Evolutionary conservation across 139 green algal genomes (phyloP).

Genomic region (Asterochloris erici): DNA sequence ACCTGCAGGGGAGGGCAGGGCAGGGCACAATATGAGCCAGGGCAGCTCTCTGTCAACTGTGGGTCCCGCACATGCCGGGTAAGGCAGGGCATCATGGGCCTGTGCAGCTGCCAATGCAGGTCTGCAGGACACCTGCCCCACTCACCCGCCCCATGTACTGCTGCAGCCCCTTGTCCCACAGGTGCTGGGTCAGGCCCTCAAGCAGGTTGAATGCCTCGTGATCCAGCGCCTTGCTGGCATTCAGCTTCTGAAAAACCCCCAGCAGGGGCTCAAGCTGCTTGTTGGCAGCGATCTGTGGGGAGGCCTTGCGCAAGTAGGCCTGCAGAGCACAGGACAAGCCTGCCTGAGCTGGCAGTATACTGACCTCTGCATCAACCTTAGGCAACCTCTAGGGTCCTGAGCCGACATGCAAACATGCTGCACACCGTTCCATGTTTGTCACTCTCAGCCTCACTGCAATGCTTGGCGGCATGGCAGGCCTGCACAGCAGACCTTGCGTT

Average conservation of each 20-base stretch:
- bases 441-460: too few relatives aligned
- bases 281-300: conserved; percentile 43
- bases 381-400: too few relatives aligned
- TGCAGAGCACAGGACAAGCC: conserved; percentile 10
- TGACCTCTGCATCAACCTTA: too few relatives aligned
- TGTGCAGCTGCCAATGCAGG: neutral
- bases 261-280: conserved; percentile 56
- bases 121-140: neutral
- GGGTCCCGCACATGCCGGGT: neutral
- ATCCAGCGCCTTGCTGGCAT: conserved; percentile 80
- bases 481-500: too few relatives aligned
- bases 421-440: too few relatives aligned
- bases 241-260: conserved; percentile 94
- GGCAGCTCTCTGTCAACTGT: neutral
- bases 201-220: conserved; percentile 92
- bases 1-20: conserved; percentile 25
- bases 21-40: neutral
- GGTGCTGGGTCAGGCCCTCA: conserved; percentile 67
- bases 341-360: too few relatives aligned
- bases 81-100: too few relatives aligned
- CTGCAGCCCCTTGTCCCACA: conserved; percentile 46
- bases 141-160: conserved; percentile 55
- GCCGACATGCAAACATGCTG: too few relatives aligned
- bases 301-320: conserved; percentile 84
- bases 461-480: too few relatives aligned